Percentiles rank a stretch among this genome's conserved stretches.
phyloP scores from a whole-genome alignment of 1,139 yeast genomes.

The Pichia sp. region DNA sequence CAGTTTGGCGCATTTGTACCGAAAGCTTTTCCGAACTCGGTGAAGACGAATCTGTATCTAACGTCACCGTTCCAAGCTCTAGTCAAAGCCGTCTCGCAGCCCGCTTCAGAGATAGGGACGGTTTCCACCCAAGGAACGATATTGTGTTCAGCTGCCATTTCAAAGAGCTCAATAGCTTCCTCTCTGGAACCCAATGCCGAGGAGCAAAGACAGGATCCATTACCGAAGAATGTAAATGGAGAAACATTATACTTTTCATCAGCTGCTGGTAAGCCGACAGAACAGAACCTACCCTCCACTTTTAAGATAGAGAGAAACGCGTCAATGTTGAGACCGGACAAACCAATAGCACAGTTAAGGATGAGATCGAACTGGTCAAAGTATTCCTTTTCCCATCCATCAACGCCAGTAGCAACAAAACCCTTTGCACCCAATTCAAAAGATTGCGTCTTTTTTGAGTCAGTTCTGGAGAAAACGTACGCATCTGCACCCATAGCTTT shows the following conservation, averaged over 20 bases:
- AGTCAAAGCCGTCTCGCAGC: slow-evolving; percentile 44
- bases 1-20: no score
- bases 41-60: slow-evolving; percentile 57
- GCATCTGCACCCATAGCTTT: slow-evolving; percentile 53
- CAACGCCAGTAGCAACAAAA: slow-evolving; percentile 42
- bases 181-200: slow-evolving; percentile 32
- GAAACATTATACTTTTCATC: slow-evolving; percentile 35
- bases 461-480: slow-evolving; percentile 46
- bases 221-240: slow-evolving; percentile 38
- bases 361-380: slow-evolving; percentile 39
- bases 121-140: slow-evolving; percentile 56
- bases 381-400: slow-evolving; percentile 32
- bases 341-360: slow-evolving; percentile 47
- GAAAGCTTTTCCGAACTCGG: slow-evolving; percentile 42
- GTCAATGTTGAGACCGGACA: slow-evolving; percentile 34
- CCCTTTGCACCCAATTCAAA: slow-evolving; percentile 43
- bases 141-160: slow-evolving; percentile 44
- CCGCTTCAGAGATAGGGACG: slow-evolving; percentile 44
- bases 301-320: slow-evolving; percentile 33
- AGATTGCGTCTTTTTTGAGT: slow-evolving; percentile 44
- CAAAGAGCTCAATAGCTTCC: slow-evolving; percentile 49
- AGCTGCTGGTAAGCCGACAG: slow-evolving; percentile 47
- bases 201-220: slow-evolving; percentile 35
- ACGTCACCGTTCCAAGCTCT: slow-evolving; percentile 53
- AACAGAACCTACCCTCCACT: slow-evolving; percentile 43